Evolutionary conservation across 2,329 filamentous ascomycete genomes (phyloP), one percentile per base, ranked within the genome.

Genomic region (Aspergillus sergii): DNA sequence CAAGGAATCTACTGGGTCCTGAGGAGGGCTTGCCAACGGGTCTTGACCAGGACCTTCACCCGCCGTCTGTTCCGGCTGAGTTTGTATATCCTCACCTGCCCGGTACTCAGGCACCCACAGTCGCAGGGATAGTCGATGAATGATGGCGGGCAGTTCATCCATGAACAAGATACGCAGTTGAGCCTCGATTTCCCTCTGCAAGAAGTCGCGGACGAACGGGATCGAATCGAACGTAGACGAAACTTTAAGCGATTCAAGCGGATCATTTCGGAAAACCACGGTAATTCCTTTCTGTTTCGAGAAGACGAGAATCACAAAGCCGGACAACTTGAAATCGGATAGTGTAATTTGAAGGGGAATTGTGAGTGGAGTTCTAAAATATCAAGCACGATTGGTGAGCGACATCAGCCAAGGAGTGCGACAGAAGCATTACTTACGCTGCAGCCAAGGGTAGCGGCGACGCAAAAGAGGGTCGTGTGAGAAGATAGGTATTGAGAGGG

Each of bases 191-290:
- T 94, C 96, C 76, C 92, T 91, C 75, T 99, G 95, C 61, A 99
- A 83, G 77, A 98, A 98, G 78, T 99, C 94, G 70, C 95, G 91
- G 66, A 99, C 95, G 75, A 99, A 99, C 51, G 95, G 94, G 73
- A 99, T 99, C 14, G 94, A 97, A 81, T 99, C 95, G 79, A 99
- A 99, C 51, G 95, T 99, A 69, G 94, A 98, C 0, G 94, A 98
- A 69, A 99, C 95, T 82, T 97, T 98, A 73, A 99, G 88, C 5
- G 94, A 97, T 77, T 99, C 95, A 65, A 99, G 88, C 5, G 95
- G 95, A 76, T 99, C 95, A 85, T 99, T 98, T 72, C 95, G 90
- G 78, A 99, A 99, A 51, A 99, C 95, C 55, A 99, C 85, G 1
- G 95, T 99, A 62, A 99, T 86, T 23, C 95, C 95, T 76, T 99